Evolutionary conservation across 768 basidiomycete species (phyloP).

Genomic region (Leccinum subgranulosum): DNA sequence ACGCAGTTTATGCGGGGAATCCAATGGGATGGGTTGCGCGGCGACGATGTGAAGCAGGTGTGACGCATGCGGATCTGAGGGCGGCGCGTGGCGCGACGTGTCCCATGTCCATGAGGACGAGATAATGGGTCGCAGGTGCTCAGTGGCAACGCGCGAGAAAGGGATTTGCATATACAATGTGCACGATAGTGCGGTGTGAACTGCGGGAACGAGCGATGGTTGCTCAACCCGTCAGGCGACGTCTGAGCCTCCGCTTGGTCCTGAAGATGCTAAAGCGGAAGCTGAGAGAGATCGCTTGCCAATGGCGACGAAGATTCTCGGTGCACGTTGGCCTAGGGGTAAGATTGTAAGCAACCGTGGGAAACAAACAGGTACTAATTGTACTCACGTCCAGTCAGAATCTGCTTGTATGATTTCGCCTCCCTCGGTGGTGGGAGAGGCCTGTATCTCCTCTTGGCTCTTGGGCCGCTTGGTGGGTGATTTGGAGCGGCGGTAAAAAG

Average conservation of each 20-base stretch:
- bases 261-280: conserved; percentile 59
- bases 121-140: conserved; percentile 23
- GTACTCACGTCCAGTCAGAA: conserved; percentile 34
- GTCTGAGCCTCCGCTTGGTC: conserved; percentile 38
- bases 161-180: conserved; percentile 22
- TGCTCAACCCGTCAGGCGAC: conserved; percentile 27
- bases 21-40: conserved; percentile 10
- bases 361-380: neutral
- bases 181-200: conserved; percentile 12
- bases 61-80: conserved; percentile 21
- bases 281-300: conserved; percentile 57
- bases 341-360: neutral
- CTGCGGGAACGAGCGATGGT: conserved; percentile 5
- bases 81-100: conserved; percentile 23
- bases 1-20: conserved; percentile 21
- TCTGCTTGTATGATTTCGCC: conserved; percentile 18
- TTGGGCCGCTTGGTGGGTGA: conserved; percentile 19
- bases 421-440: neutral
- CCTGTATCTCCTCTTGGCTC: conserved; percentile 20
- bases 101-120: conserved; percentile 19
- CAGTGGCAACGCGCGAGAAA: conserved; percentile 22
- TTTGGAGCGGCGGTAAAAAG: conserved; percentile 11
- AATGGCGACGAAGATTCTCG: conserved; percentile 51
- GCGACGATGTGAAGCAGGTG: conserved; percentile 17
- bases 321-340: conserved; percentile 52